phyloP scores from a whole-genome alignment of 192 early-diverging fungal species.

The Tieghemiomyces parasiticus region DNA sequence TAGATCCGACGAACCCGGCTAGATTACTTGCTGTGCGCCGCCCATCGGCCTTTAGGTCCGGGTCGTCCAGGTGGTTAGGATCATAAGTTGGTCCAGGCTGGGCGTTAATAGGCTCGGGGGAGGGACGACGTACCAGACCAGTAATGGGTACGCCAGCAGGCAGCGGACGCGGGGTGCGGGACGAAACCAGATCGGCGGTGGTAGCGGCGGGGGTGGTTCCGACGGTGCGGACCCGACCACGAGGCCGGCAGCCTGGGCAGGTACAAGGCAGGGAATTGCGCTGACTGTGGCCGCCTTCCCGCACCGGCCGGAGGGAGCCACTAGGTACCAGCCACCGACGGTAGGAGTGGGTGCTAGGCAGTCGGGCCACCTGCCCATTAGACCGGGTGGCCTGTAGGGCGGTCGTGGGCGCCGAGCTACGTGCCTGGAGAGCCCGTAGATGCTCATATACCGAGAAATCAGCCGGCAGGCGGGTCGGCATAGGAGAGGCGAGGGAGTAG shows the following conservation, averaged over 20 bases:
- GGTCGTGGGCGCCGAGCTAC: background rate
- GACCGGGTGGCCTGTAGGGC: background rate
- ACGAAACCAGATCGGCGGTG: background rate
- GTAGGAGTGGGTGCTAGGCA: background rate
- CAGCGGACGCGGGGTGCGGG: background rate
- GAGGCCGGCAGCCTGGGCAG: background rate
- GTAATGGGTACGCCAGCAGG: background rate
- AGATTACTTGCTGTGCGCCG: constrained; percentile 64
- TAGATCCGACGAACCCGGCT: constrained; percentile 71
- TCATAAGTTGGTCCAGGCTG: constrained; percentile 34
- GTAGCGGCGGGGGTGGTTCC: background rate
- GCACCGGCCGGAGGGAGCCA: background rate
- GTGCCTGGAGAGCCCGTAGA: background rate
- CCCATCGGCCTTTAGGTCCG: constrained; percentile 64
- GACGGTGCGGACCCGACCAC: background rate
- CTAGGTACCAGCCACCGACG: background rate
- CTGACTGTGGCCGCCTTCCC: background rate
- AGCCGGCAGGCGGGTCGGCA: background rate
- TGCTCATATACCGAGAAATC: background rate
- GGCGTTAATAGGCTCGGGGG: background rate
- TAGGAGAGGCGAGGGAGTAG: background rate
- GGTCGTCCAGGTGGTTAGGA: constrained; percentile 77
- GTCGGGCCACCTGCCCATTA: background rate
- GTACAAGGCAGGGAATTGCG: background rate
- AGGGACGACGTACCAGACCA: background rate